Percentiles rank a stretch among this genome's conserved stretches.
phyloP scores from a whole-genome alignment of 805 yeast species.

The Lachancea quebecensis region DNA sequence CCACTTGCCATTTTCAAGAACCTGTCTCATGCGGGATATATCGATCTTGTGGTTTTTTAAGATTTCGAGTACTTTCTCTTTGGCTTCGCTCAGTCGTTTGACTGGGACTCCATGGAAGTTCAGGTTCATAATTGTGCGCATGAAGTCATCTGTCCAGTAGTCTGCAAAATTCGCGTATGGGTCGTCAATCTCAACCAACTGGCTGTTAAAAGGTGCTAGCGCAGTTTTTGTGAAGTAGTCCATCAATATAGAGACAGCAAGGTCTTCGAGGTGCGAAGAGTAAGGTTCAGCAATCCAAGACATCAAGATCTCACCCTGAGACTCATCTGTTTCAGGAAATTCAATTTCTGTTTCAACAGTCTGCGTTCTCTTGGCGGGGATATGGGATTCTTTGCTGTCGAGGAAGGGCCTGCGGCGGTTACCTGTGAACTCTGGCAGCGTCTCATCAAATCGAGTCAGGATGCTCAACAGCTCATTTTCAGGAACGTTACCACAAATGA shows the following conservation, averaged over 20 bases:
- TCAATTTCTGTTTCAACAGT: conserved; percentile 46
- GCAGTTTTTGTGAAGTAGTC: conserved; percentile 72
- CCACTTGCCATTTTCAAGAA: conserved; percentile 57
- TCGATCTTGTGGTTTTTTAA: conserved; percentile 59
- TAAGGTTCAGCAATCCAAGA: conserved; percentile 79
- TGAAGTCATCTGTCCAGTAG: conserved; percentile 67
- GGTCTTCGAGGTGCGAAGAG: conserved; percentile 42
- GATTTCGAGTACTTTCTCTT: conserved; percentile 42
- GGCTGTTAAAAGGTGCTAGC: conserved; percentile 63
- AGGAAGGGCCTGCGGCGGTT: conserved; percentile 67
- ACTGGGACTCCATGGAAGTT: conserved; percentile 71
- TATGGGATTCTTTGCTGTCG: conserved; percentile 44
- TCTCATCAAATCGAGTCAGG: conserved; percentile 55
- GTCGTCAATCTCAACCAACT: conserved; percentile 71
- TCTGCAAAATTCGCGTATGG: conserved; percentile 72
- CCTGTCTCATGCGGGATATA: conserved; percentile 55
- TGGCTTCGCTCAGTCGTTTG: conserved; percentile 48
- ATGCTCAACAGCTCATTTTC: conserved; percentile 59
- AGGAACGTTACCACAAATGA: conserved; percentile 81
- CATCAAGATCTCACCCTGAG: conserved; percentile 65
- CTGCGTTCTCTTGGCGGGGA: conserved; percentile 39
- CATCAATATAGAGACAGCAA: conserved; percentile 67
- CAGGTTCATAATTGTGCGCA: conserved; percentile 49
- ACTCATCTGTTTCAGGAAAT: conserved; percentile 87
- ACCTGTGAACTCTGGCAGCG: conserved; percentile 37